Percentiles rank a stretch among this genome's conserved stretches.
phyloP scores from a whole-genome alignment of 1,139 yeast species.

The Candida buenavistaensis region DNA sequence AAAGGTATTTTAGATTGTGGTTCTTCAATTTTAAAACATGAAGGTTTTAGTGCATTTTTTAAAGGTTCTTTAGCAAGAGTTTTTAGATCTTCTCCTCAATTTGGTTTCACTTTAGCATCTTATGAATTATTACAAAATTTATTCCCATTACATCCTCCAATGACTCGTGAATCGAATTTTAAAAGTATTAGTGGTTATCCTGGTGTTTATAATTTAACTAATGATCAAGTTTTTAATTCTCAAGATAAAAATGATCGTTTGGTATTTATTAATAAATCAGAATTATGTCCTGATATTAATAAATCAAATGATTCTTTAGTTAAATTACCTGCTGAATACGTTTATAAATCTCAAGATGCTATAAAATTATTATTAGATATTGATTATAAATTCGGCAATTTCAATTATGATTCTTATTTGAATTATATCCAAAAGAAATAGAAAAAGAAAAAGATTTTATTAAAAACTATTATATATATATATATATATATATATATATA shows the following conservation, averaged over 20 bases:
- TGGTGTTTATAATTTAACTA: slow-evolving; percentile 47
- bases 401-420: slow-evolving; percentile 51
- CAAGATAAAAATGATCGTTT: slow-evolving; percentile 36
- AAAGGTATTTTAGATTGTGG: slow-evolving; percentile 78
- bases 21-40: slow-evolving; percentile 71
- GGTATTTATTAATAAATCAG: slow-evolving; percentile 38
- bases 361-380: slow-evolving; percentile 62
- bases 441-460: background rate
- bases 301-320: slow-evolving; percentile 37
- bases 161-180: slow-evolving; percentile 46
- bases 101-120: slow-evolving; percentile 95
- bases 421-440: slow-evolving; percentile 42
- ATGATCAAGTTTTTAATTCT: slow-evolving; percentile 46
- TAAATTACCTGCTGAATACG: slow-evolving; percentile 48
- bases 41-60: slow-evolving; percentile 77
- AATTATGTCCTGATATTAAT: slow-evolving; percentile 24
- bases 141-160: slow-evolving; percentile 49
- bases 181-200: slow-evolving; percentile 49
- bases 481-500: too few species aligned
- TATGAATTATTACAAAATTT: slow-evolving; percentile 73
- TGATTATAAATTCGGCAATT: slow-evolving; percentile 61
- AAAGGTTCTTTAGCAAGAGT: slow-evolving; percentile 97
- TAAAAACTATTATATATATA: background rate
- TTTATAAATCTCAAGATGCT: slow-evolving; percentile 62
- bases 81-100: slow-evolving; percentile 93